Conservation (phyloP, 345 rosid genomes). For the Ceriops zippeliana region DNA sequence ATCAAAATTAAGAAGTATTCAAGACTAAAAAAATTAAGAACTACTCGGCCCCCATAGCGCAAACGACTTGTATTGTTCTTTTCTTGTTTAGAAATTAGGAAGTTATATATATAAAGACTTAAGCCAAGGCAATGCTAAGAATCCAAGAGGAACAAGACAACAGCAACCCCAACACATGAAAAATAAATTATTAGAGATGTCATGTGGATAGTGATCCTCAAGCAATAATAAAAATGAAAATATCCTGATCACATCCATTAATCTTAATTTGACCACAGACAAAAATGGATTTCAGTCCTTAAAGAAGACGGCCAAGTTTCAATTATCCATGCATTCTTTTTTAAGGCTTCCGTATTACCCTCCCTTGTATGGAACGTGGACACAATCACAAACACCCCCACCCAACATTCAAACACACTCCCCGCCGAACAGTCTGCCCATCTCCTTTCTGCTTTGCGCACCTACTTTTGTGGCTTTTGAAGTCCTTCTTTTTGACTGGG, state of each 20-base stretch:
- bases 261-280: constrained; percentile 17
- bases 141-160: neutral
- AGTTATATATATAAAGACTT: neutral
- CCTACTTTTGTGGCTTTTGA: neutral
- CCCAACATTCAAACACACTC: constrained; percentile 8
- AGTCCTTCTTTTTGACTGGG: neutral
- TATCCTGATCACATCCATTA: constrained; percentile 9
- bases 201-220: constrained; percentile 30
- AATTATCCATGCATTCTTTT: neutral
- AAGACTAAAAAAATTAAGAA: too few species aligned
- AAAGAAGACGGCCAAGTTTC: neutral
- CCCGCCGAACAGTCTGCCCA: constrained; percentile 29
- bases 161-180: neutral
- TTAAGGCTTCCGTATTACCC: neutral
- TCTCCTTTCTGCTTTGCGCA: neutral
- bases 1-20: too few species aligned
- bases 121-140: constrained; percentile 15
- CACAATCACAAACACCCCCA: neutral
- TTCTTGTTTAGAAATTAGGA: too few species aligned
- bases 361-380: neutral
- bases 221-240: constrained; percentile 18
- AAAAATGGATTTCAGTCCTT: constrained; percentile 3
- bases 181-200: constrained; percentile 9
- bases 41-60: neutral
- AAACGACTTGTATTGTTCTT: too few species aligned